phyloP scores from a whole-genome alignment of 1,139 yeast species.

The Eremothecium coryli region DNA sequence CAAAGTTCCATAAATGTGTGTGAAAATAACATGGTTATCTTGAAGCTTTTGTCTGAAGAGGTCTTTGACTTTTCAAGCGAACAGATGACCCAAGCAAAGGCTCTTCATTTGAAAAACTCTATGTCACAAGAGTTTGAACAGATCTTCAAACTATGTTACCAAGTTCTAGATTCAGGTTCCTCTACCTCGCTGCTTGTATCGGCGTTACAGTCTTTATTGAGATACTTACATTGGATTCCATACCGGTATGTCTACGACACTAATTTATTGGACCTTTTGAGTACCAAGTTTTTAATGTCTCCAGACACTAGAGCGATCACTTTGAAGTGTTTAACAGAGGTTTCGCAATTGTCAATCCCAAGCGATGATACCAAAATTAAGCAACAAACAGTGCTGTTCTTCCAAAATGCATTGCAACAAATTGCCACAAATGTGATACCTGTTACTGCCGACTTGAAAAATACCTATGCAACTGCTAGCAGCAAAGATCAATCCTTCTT shows the following conservation, averaged over 20 bases:
- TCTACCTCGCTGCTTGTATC: conserved; percentile 77
- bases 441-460: conserved; percentile 59
- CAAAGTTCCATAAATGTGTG: conserved; percentile 85
- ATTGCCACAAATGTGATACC: conserved; percentile 62
- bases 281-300: conserved; percentile 68
- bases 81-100: conserved; percentile 94
- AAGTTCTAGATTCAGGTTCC: conserved; percentile 79
- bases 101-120: conserved; percentile 67
- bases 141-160: conserved; percentile 85
- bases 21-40: conserved; percentile 91
- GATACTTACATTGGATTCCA: conserved; percentile 94
- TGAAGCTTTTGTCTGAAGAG: conserved; percentile 85
- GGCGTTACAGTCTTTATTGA: conserved; percentile 72
- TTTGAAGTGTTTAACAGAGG: conserved; percentile 87
- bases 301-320: conserved; percentile 76
- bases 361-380: conserved; percentile 45
- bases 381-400: conserved; percentile 55
- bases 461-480: conserved; percentile 64
- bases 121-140: conserved; percentile 89
- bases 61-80: conserved; percentile 91
- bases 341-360: conserved; percentile 54
- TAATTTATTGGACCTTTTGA: conserved; percentile 58
- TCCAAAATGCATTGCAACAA: conserved; percentile 65
- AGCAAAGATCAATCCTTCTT: conserved; percentile 86
- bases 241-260: conserved; percentile 83